phyloP scores from a whole-genome alignment of 1,284 basidiomycete genomes.

The Spongispora temasekensis region DNA sequence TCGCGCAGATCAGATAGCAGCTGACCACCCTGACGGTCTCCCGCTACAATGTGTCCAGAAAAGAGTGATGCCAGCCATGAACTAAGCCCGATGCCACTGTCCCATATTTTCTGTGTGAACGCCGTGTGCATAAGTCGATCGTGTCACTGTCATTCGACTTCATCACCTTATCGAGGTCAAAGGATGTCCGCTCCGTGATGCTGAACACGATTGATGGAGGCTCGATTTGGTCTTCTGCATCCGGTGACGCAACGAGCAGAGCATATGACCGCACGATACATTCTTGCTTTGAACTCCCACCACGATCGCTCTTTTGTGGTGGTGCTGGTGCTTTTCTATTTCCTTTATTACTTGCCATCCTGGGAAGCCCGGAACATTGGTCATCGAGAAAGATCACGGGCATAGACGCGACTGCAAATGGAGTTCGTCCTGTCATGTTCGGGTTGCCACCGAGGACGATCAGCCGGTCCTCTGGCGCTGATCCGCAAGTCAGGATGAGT shows the following conservation, averaged over 20 bases:
- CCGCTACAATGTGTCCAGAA: background rate
- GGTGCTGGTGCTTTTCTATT: slow-evolving; percentile 2
- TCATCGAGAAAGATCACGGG: slow-evolving; percentile 52
- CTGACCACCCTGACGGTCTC: background rate
- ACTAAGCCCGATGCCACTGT: slow-evolving; percentile 81
- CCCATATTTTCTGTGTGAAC: slow-evolving; percentile 86
- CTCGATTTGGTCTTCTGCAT: background rate
- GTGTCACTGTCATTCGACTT: background rate
- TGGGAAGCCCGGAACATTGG: slow-evolving; percentile 5
- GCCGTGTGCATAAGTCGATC: no score
- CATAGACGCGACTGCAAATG: slow-evolving; percentile 66
- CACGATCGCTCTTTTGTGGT: background rate
- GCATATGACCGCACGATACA: slow-evolving; percentile 53
- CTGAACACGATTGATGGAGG: slow-evolving; percentile 38
- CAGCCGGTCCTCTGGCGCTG: slow-evolving; percentile 18
- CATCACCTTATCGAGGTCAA: slow-evolving; percentile 87
- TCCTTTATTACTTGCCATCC: background rate
- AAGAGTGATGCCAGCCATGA: slow-evolving; percentile 63
- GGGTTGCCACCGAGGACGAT: slow-evolving; percentile 40
- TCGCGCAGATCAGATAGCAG: slow-evolving; percentile 29
- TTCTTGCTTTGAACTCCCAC: slow-evolving; percentile 60
- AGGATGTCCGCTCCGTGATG: slow-evolving; percentile 79
- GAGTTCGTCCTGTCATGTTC: slow-evolving; percentile 38
- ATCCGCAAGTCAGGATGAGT: slow-evolving; percentile 54
- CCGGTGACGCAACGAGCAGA: slow-evolving; percentile 39